These are phyloP conservation scores for Cercospora berteroae DNA, from an alignment of 2,329 filamentous ascomycete species.

Conservation along the genomic window DNA sequence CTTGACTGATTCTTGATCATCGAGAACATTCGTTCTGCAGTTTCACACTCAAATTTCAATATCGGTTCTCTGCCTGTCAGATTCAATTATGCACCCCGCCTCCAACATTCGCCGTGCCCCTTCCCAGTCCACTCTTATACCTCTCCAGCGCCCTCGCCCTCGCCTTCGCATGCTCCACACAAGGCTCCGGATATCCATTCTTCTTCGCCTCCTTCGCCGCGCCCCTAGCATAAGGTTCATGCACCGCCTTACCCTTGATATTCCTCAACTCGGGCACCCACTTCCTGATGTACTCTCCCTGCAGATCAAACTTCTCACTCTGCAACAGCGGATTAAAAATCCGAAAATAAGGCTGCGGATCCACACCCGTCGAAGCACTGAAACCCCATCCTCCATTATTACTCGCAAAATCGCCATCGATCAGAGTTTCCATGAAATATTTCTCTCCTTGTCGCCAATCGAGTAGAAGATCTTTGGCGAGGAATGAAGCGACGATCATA, in stretches of 20 bases:
- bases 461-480: constrained; percentile 74
- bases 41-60: not conserved
- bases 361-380: constrained; percentile 67
- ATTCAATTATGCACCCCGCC: constrained; percentile 37
- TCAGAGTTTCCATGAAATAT: constrained; percentile 77
- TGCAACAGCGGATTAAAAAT: constrained; percentile 86
- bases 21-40: not conserved
- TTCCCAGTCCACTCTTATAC: constrained; percentile 66
- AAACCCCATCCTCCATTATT: constrained; percentile 74
- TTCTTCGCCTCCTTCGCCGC: constrained; percentile 59
- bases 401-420: constrained; percentile 76
- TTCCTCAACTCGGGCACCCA: constrained; percentile 75
- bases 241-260: constrained; percentile 66
- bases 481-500: constrained; percentile 79
- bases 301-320: constrained; percentile 78
- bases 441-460: constrained; percentile 82
- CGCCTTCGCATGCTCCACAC: constrained; percentile 70
- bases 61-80: not conserved
- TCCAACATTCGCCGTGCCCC: constrained; percentile 46
- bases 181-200: constrained; percentile 69
- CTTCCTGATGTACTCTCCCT: constrained; percentile 75
- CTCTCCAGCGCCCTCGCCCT: constrained; percentile 65
- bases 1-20: not conserved
- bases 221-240: constrained; percentile 74
- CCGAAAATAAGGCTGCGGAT: constrained; percentile 85